Percentiles rank a stretch among this genome's conserved stretches.
Evolutionary conservation across 1,284 basidiomycete genomes (phyloP).

Genomic region (Violaceomyces palustris): DNA sequence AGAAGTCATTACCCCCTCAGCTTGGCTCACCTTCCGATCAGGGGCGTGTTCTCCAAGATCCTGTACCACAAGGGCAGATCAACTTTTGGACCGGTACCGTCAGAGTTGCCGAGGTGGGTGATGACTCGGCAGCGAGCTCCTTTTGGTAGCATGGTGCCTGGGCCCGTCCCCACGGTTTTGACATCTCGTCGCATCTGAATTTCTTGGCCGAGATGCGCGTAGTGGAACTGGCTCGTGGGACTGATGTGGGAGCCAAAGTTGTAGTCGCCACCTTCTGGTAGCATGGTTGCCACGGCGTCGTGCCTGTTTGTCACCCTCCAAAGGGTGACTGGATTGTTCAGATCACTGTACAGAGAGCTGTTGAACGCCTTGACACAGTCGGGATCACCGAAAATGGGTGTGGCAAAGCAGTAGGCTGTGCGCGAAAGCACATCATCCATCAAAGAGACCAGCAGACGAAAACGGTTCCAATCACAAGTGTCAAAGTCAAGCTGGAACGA

Average conservation of each 20-base stretch:
- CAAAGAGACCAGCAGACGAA: too few species aligned
- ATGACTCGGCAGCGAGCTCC: conserved; percentile 17
- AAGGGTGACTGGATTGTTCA: conserved; percentile 18
- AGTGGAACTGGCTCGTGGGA: conserved; percentile 28
- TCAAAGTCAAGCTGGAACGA: too few species aligned
- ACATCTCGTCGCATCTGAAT: conserved; percentile 8
- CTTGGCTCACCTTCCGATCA: conserved; percentile 5
- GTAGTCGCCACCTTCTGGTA: conserved; percentile 28
- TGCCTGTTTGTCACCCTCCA: conserved; percentile 27
- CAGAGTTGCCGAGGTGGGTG: conserved; percentile 15
- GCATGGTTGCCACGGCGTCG: conserved; percentile 25
- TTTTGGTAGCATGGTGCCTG: conserved; percentile 22
- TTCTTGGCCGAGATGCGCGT: conserved; percentile 30
- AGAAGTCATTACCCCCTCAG: too few species aligned
- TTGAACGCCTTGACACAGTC: conserved; percentile 27
- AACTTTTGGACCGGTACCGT: conserved; percentile 20
- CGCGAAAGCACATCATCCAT: too few species aligned
- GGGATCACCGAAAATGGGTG: conserved; percentile 28
- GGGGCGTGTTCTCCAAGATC: conserved; percentile 9
- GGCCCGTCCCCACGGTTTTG: conserved; percentile 22
- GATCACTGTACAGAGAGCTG: conserved; percentile 10
- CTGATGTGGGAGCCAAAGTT: conserved; percentile 13
- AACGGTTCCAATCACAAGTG: too few species aligned
- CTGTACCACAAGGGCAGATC: conserved; percentile 6
- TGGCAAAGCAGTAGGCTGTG: conserved; percentile 30